A percentile compares a stretch with the other conserved stretches of the same genome.
Conservation (phyloP, 225 moss, liverwort and hornwort genomes). For the Physcomitrellopsis africana region DNA sequence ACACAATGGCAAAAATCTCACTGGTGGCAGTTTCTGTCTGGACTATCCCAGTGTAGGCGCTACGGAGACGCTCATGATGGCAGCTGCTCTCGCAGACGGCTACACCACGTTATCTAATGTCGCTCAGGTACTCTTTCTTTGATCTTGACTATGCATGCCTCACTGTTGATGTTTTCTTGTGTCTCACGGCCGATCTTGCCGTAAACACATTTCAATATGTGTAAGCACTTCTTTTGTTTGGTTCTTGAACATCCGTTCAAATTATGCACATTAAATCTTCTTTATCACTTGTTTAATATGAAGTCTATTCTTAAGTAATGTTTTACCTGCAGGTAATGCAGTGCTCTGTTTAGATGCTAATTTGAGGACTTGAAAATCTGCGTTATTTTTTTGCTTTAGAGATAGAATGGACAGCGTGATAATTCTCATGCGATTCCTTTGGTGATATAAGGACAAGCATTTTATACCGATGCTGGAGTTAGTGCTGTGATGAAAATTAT, state of each 20-base stretch:
- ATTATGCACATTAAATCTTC: background rate
- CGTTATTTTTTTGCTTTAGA: background rate
- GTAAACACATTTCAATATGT: background rate
- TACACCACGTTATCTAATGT: conserved; percentile 82
- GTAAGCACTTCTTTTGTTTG: background rate
- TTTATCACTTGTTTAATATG: background rate
- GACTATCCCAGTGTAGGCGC: conserved; percentile 99
- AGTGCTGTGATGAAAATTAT: background rate
- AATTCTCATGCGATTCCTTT: background rate
- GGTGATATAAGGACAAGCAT: background rate
- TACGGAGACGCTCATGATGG: conserved; percentile 99
- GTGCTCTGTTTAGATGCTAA: background rate
- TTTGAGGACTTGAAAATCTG: background rate
- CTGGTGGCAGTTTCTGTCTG: conserved; percentile 83
- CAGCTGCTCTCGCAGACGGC: conserved; percentile 91
- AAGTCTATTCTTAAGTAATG: background rate
- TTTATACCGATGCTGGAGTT: background rate
- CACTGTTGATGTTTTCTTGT: background rate
- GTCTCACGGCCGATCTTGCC: background rate
- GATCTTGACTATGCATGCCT: background rate
- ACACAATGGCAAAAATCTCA: conserved; percentile 73
- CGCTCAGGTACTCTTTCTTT: conserved; percentile 69
- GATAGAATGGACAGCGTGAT: background rate
- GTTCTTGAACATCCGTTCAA: background rate
- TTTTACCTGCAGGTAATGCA: background rate